Evolutionary conservation across 805 yeast species (phyloP).

Genomic region (Yarrowia keelungensis): DNA sequence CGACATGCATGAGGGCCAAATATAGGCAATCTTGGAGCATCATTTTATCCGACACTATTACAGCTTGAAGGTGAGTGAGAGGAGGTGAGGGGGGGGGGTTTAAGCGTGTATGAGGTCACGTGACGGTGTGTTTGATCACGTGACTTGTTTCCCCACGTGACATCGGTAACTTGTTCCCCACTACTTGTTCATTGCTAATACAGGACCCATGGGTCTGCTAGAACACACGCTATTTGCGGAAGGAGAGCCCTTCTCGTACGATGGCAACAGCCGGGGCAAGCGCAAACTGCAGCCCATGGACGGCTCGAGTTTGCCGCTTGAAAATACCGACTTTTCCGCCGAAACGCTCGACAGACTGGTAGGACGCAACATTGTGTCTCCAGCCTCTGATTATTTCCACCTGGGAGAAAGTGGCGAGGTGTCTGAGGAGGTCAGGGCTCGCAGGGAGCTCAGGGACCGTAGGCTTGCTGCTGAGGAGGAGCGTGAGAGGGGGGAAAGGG

Average conservation of each 20-base stretch:
- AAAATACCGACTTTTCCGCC: slow-evolving; percentile 23
- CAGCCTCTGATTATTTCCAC: slow-evolving; percentile 8
- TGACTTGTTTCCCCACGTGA: neutral
- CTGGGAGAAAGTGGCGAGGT: slow-evolving; percentile 12
- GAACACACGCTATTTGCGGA: slow-evolving; percentile 12
- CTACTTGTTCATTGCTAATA: neutral
- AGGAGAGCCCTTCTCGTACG: slow-evolving; percentile 35
- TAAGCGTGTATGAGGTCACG: neutral
- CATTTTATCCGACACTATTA: slow-evolving; percentile 14
- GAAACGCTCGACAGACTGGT: slow-evolving; percentile 12
- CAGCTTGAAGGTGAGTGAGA: slow-evolving; percentile 19
- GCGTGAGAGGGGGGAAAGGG: neutral
- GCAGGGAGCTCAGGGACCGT: neutral
- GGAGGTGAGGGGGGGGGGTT: neutral
- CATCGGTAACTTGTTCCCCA: neutral
- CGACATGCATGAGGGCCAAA: slow-evolving; percentile 17
- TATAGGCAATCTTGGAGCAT: neutral
- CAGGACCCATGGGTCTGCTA: slow-evolving; percentile 36
- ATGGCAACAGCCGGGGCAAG: slow-evolving; percentile 5
- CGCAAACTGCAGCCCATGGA: slow-evolving; percentile 24
- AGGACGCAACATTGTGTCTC: neutral
- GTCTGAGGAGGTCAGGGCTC: neutral
- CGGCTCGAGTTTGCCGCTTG: slow-evolving; percentile 33
- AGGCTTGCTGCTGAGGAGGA: slow-evolving; percentile 13
- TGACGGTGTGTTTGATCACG: neutral